Conservation (phyloP, 1,284 basidiomycete species). For the Heimioporus punctisporus region DNA sequence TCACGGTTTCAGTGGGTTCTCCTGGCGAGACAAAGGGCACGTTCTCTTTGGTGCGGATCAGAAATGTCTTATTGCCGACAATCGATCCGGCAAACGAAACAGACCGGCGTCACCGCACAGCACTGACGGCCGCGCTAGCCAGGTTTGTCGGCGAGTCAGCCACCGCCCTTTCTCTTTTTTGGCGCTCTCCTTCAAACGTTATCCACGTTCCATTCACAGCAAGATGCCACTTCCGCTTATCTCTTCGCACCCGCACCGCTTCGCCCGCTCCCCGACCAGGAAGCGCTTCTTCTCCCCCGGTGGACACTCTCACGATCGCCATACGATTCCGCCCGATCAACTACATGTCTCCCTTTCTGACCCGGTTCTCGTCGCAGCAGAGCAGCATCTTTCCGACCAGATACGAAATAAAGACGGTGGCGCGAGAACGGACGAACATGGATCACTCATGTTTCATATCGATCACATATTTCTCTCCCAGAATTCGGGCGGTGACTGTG, state of each 20-base stretch:
- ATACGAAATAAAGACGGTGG: background rate
- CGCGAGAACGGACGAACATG: background rate
- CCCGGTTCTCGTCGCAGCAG: constrained; percentile 23
- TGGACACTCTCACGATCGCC: constrained; percentile 11
- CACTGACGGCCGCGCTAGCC: no score
- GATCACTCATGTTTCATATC: background rate
- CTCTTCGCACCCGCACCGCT: background rate
- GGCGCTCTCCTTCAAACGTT: no score
- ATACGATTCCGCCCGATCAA: constrained; percentile 10
- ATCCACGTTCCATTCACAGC: constrained; percentile 8
- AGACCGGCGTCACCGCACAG: no score
- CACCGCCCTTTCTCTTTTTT: no score
- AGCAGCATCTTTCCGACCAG: constrained; percentile 9
- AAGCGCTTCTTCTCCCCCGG: constrained; percentile 9
- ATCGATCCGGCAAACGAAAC: no score
- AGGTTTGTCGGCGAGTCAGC: no score
- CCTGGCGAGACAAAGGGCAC: no score
- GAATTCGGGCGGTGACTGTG: background rate
- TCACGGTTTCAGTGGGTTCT: no score
- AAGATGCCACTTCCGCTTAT: constrained; percentile 9
- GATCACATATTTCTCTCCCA: background rate
- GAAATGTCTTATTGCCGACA: no score
- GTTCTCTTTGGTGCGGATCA: no score
- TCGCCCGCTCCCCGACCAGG: background rate
- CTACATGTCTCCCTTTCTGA: constrained; percentile 24